A percentile compares a stretch with the other conserved stretches of the same genome.
These are phyloP conservation scores for Fusarium liriodendri DNA, from an alignment of 2,329 filamentous ascomycete species.

Conservation along the genomic window DNA sequence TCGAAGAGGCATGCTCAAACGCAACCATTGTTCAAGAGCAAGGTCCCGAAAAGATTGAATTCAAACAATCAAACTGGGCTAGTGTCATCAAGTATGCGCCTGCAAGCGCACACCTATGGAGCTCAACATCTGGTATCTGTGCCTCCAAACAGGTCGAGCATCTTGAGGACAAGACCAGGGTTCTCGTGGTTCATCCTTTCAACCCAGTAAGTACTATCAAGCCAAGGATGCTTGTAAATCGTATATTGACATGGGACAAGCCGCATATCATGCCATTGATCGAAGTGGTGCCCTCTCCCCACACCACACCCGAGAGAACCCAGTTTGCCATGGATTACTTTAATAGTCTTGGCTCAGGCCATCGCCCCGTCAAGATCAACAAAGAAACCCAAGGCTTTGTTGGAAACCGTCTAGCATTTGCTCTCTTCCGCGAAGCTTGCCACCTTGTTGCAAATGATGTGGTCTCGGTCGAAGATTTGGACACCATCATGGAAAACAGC, in stretches of 20 bases:
- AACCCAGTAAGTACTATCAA: conserved; percentile 12
- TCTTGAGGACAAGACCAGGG: conserved; percentile 14
- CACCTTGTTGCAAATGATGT: conserved; percentile 22
- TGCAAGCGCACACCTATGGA: conserved; percentile 17
- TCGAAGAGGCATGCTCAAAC: conserved; percentile 17
- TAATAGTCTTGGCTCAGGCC: conserved; percentile 17
- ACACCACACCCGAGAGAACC: conserved; percentile 2
- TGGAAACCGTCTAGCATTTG: conserved; percentile 30
- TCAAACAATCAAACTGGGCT: conserved; percentile 34
- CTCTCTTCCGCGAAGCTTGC: conserved; percentile 28
- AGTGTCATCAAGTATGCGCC: conserved; percentile 5
- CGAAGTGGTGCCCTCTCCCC: conserved; percentile 28
- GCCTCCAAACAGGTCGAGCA: conserved; percentile 30
- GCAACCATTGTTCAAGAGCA: conserved; percentile 35
- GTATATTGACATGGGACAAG: neutral
- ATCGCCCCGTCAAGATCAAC: conserved; percentile 30
- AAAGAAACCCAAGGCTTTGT: conserved; percentile 33
- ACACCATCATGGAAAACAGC: conserved; percentile 40
- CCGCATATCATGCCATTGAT: conserved; percentile 38
- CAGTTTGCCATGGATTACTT: conserved; percentile 32
- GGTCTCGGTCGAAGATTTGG: conserved; percentile 45
- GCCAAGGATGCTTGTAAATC: too few relatives aligned
- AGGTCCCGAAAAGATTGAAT: conserved; percentile 29
- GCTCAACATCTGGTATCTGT: conserved; percentile 28
- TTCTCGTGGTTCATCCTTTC: conserved; percentile 34